A percentile compares a stretch with the other conserved stretches of the same genome.
Conservation (phyloP, 2,329 filamentous ascomycete species). For the Neonectria hederae region DNA sequence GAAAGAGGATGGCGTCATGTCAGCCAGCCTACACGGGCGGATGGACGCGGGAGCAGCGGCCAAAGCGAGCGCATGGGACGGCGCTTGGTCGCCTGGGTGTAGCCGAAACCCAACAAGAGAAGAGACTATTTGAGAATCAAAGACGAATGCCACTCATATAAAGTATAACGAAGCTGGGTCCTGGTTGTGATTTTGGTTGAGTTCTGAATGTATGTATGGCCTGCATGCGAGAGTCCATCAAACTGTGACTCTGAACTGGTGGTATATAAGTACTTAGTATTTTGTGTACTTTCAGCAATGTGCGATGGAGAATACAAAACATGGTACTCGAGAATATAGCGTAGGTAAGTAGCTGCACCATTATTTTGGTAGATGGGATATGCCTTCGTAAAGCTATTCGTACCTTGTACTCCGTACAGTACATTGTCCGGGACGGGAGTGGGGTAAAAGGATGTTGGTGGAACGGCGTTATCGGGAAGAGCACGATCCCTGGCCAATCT, state of each 20-base stretch:
- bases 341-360: no score
- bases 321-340: no score
- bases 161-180: conserved; percentile 3
- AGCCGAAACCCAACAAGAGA: conserved; percentile 39
- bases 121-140: conserved; percentile 42
- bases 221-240: not conserved
- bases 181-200: conserved; percentile 4
- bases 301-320: no score
- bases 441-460: not conserved
- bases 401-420: not conserved
- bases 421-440: not conserved
- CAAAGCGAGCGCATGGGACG: conserved; percentile 34
- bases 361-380: not conserved
- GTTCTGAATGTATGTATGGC: not conserved
- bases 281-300: no score
- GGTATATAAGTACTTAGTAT: no score
- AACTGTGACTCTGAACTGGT: no score
- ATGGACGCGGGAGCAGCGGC: conserved; percentile 34
- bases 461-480: conserved; percentile 3
- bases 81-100: conserved; percentile 40
- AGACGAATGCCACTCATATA: conserved; percentile 37
- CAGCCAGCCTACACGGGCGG: conserved; percentile 28
- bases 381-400: not conserved
- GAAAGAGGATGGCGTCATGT: conserved; percentile 29
- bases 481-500: not conserved